Evolutionary conservation across 1,284 basidiomycete species (phyloP).

Genomic region (Malassezia globosa): DNA sequence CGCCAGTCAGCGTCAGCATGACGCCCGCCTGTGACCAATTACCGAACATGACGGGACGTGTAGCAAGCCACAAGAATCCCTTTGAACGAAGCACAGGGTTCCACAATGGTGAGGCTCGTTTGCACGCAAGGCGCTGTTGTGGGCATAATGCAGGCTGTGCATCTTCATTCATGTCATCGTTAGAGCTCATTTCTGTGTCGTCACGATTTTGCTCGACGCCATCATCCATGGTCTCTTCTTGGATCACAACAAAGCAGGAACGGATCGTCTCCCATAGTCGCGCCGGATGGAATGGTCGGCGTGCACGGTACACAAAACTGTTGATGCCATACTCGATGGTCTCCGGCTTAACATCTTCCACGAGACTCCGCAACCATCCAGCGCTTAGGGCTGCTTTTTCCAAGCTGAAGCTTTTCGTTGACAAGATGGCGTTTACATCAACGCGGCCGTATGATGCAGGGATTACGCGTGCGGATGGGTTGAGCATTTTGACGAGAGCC

Average conservation of each 20-base stretch:
- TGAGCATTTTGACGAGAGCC: conserved; percentile 48
- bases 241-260: conserved; percentile 49
- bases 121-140: conserved; percentile 46
- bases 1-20: conserved; percentile 49
- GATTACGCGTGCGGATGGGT: conserved; percentile 49
- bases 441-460: conserved; percentile 44
- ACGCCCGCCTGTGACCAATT: conserved; percentile 51
- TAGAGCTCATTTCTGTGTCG: conserved; percentile 7
- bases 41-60: conserved; percentile 44
- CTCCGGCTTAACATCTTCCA: conserved; percentile 49
- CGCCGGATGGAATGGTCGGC: conserved; percentile 50
- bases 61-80: conserved; percentile 50
- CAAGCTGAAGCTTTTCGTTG: conserved; percentile 48
- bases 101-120: conserved; percentile 47
- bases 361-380: conserved; percentile 50
- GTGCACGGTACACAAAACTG: conserved; percentile 33
- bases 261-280: conserved; percentile 50
- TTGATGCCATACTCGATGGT: conserved; percentile 46
- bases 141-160: conserved; percentile 50
- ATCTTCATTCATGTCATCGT: conserved; percentile 18
- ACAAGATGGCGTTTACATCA: conserved; percentile 47
- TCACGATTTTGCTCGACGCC: conserved; percentile 25
- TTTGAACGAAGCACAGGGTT: conserved; percentile 49
- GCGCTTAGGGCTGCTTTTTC: conserved; percentile 49
- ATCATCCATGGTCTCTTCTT: conserved; percentile 46